These are phyloP conservation scores for Parastagonospora nodorum DNA, from an alignment of 2,329 filamentous ascomycete genomes.

Conservation along the genomic window DNA sequence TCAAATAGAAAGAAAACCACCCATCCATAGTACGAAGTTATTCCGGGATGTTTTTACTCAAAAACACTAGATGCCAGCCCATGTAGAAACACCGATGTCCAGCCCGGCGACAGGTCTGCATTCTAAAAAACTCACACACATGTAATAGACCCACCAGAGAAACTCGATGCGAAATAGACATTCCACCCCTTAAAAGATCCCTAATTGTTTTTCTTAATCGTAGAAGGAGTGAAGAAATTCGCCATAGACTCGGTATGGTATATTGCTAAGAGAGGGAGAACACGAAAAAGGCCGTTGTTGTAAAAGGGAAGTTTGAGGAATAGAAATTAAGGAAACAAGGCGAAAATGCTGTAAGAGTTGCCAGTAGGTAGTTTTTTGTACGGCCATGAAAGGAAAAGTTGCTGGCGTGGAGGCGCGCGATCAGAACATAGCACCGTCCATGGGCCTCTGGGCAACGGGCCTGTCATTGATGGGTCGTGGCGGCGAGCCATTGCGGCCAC, in stretches of 20 bases:
- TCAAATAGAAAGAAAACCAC: conserved; percentile 11
- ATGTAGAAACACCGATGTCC: conserved; percentile 5
- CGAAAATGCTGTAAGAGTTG: not conserved
- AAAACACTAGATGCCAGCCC: conserved; percentile 7
- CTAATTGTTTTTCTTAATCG: conserved; percentile 20
- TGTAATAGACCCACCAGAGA: not conserved
- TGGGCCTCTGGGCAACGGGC: conserved; percentile 28
- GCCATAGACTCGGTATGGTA: conserved; percentile 31
- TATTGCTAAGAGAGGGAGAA: conserved; percentile 30
- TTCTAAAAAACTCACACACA: conserved; percentile 6
- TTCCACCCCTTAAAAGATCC: not conserved
- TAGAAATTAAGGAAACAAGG: conserved; percentile 16
- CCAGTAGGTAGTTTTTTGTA: not conserved
- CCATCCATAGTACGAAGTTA: not conserved
- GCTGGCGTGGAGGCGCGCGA: conserved; percentile 5
- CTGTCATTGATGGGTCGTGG: conserved; percentile 32
- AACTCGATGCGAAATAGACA: not conserved
- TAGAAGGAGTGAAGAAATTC: conserved; percentile 9
- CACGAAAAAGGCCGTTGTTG: conserved; percentile 23
- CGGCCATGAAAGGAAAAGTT: conserved; percentile 3
- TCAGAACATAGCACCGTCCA: conserved; percentile 46
- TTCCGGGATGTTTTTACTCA: conserved; percentile 3
- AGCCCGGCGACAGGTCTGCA: conserved; percentile 7
- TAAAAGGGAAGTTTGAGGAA: conserved; percentile 13
- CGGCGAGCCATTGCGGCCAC: conserved; percentile 35